Conservation (phyloP, 2,329 filamentous ascomycete genomes). For the Beauveria medogensis region DNA sequence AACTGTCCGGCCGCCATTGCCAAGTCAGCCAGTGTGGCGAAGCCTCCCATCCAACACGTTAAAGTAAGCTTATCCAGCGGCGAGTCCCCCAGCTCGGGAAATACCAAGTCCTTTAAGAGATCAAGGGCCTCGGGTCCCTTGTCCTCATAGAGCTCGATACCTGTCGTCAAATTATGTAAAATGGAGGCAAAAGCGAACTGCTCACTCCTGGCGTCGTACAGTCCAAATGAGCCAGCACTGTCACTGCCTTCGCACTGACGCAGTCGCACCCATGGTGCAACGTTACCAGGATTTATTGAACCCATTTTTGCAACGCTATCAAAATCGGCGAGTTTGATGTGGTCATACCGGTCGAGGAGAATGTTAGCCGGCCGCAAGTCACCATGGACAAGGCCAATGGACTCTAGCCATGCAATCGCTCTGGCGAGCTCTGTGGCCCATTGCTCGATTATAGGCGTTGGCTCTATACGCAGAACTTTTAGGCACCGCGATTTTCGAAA, state of each 20-base stretch:
- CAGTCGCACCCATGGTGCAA: slow-evolving; percentile 8
- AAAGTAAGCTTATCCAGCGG: neutral
- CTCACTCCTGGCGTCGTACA: neutral
- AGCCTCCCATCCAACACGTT: neutral
- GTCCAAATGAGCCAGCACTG: neutral
- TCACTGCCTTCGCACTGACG: neutral
- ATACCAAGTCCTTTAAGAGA: neutral
- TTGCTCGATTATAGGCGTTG: neutral
- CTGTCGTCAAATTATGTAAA: slow-evolving; percentile 2
- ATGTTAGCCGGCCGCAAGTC: slow-evolving; percentile 13
- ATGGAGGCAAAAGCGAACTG: slow-evolving; percentile 11
- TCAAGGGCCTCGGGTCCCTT: neutral
- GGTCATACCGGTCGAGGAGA: slow-evolving; percentile 9
- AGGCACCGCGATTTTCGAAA: neutral
- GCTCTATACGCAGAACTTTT: neutral
- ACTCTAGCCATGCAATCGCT: slow-evolving; percentile 9
- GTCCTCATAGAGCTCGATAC: slow-evolving; percentile 8
- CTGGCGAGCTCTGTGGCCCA: slow-evolving; percentile 7
- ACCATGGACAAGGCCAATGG: slow-evolving; percentile 9
- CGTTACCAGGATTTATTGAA: neutral
- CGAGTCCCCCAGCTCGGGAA: neutral
- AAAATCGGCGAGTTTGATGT: slow-evolving; percentile 13
- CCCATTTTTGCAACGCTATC: slow-evolving; percentile 6
- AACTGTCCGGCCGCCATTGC: neutral
- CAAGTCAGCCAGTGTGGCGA: neutral